These are phyloP conservation scores for Xanthoconium purpureum DNA, from an alignment of 768 basidiomycete genomes.

Conservation along the genomic window DNA sequence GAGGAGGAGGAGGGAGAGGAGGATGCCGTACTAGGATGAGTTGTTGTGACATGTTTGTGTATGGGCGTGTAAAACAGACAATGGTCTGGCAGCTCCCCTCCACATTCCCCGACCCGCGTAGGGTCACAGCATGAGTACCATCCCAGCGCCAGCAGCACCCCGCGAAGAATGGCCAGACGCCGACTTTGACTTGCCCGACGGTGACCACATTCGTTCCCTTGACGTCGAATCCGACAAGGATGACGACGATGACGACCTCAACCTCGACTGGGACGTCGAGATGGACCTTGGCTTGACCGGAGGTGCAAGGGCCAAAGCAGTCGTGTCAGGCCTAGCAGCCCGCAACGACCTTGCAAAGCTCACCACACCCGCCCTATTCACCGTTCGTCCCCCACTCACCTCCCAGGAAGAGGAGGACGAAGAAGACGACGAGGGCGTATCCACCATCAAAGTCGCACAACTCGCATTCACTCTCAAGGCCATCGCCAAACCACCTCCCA, in stretches of 20 bases:
- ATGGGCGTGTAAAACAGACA: background rate
- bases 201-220: conserved; percentile 58
- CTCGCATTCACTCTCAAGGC: conserved; percentile 39
- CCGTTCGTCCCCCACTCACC: conserved; percentile 63
- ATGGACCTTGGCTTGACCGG: conserved; percentile 64
- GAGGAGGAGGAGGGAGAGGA: conserved; percentile 38
- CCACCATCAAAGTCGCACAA: conserved; percentile 74
- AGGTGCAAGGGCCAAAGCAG: conserved; percentile 44
- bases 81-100: background rate
- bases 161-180: conserved; percentile 86
- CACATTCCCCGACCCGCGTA: background rate
- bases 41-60: conserved; percentile 21
- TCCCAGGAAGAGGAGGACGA: conserved; percentile 50
- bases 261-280: conserved; percentile 76
- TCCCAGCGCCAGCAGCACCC: conserved; percentile 55
- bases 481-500: conserved; percentile 35
- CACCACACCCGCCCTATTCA: conserved; percentile 33
- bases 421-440: conserved; percentile 78
- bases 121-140: conserved; percentile 42
- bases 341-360: conserved; percentile 40
- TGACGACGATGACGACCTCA: conserved; percentile 40
- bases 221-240: conserved; percentile 62
- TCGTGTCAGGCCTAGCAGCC: conserved; percentile 38
- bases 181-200: conserved; percentile 84
- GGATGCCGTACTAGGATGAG: conserved; percentile 15